A percentile compares a stretch with the other conserved stretches of the same genome.
These are phyloP conservation scores for Silene uniflora DNA, from an alignment of 148 eudicot genomes.

Conservation along the genomic window DNA sequence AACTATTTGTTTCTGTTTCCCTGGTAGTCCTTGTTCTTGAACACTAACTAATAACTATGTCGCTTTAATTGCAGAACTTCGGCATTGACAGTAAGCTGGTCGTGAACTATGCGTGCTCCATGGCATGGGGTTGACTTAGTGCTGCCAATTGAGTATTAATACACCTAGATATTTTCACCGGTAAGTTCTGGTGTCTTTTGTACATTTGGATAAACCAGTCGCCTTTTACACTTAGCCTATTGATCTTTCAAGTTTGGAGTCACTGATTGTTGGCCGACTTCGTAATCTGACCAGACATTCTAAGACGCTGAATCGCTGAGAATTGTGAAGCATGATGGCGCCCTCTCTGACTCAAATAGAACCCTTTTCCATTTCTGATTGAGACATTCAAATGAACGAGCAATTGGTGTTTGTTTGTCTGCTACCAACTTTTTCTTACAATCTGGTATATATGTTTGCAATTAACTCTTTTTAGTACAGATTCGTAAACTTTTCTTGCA, in stretches of 20 bases:
- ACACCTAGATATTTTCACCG: not conserved
- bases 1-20: too few species aligned
- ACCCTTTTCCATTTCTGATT: not conserved
- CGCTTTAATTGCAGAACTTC: slow-evolving; percentile 53
- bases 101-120: slow-evolving; percentile 83
- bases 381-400: not conserved
- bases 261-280: not conserved
- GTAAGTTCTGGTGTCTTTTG: slow-evolving; percentile 13
- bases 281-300: not conserved
- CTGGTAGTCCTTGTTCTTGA: not conserved
- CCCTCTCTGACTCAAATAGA: not conserved
- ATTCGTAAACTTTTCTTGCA: not conserved
- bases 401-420: too few species aligned
- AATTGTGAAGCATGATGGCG: not conserved
- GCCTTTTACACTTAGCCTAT: not conserved
- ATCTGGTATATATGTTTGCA: not conserved
- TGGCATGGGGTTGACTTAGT: slow-evolving; percentile 80
- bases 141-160: not conserved
- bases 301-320: not conserved
- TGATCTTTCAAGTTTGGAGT: not conserved
- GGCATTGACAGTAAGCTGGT: slow-evolving; percentile 84
- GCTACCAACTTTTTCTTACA: not conserved
- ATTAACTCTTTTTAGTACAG: not conserved
- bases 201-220: not conserved
- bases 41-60: not conserved